phyloP scores from a whole-genome alignment of 306 rosid genomes.

The Arachis stenosperma region DNA sequence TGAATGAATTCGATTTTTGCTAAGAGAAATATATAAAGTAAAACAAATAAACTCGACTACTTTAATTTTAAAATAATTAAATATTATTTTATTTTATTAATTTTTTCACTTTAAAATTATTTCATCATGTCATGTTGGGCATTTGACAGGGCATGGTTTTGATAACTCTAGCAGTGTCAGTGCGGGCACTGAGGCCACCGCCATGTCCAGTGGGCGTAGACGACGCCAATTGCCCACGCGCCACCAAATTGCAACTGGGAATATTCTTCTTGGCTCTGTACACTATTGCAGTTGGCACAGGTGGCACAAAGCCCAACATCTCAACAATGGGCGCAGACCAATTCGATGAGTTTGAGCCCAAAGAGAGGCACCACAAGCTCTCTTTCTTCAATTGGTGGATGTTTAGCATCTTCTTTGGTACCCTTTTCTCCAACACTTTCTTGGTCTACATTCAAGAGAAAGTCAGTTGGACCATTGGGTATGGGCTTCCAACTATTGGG shows the following conservation, averaged over 20 bases:
- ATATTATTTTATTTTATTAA: too few relatives aligned
- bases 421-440: constrained; percentile 69
- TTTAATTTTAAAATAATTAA: too few relatives aligned
- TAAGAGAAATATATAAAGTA: too few relatives aligned
- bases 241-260: constrained; percentile 63
- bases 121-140: too few relatives aligned
- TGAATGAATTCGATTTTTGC: too few relatives aligned
- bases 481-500: constrained; percentile 79
- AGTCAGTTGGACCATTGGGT: constrained; percentile 75
- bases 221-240: constrained; percentile 45
- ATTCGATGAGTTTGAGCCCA: constrained; percentile 75
- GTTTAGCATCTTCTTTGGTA: constrained; percentile 71
- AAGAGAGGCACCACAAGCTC: constrained; percentile 60
- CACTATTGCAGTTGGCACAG: constrained; percentile 71
- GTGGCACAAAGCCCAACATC: constrained; percentile 88
- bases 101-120: too few relatives aligned
- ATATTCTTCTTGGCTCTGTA: constrained; percentile 69
- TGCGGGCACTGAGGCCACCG: constrained; percentile 71
- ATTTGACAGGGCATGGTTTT: constrained; percentile 63
- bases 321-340: constrained; percentile 95
- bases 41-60: too few relatives aligned
- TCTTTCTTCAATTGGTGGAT: constrained; percentile 94
- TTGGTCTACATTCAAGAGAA: constrained; percentile 79
- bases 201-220: constrained; percentile 42
- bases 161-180: constrained; percentile 67